A percentile compares a stretch with the other conserved stretches of the same genome.
phyloP scores from a whole-genome alignment of 345 rosid genomes.

The Pelargonium nanum region DNA sequence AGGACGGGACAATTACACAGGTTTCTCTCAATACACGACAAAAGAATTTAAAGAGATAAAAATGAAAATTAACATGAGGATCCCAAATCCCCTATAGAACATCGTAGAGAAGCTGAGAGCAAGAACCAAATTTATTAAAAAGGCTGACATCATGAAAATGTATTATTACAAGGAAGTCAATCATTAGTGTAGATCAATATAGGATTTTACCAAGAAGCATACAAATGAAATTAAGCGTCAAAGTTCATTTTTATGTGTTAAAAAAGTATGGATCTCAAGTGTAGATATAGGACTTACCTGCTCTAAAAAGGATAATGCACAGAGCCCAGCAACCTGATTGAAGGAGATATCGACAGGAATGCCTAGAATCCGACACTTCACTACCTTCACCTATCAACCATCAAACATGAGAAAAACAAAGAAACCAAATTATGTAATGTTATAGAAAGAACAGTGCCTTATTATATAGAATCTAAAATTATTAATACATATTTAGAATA shows the following conservation, averaged over 20 bases:
- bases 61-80: no score
- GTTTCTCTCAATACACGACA: no score
- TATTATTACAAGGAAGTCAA: no score
- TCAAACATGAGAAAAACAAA: not conserved
- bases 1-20: not conserved
- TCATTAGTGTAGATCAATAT: no score
- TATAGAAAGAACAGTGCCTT: not conserved
- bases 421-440: not conserved
- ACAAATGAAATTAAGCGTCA: not conserved
- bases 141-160: no score
- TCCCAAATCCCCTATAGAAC: no score
- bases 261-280: not conserved
- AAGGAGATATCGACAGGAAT: slow-evolving; percentile 76
- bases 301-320: slow-evolving; percentile 68
- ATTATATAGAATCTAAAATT: not conserved
- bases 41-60: no score
- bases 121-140: no score
- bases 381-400: slow-evolving; percentile 60
- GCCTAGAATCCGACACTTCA: slow-evolving; percentile 53
- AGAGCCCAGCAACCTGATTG: slow-evolving; percentile 66
- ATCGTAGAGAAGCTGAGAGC: no score
- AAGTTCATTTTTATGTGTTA: not conserved
- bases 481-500: no score
- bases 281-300: slow-evolving; percentile 27
- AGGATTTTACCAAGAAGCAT: not conserved